Base-by-base conservation (phyloP, 768 basidiomycete genomes). In the Lactarius deliciosus region DNA sequence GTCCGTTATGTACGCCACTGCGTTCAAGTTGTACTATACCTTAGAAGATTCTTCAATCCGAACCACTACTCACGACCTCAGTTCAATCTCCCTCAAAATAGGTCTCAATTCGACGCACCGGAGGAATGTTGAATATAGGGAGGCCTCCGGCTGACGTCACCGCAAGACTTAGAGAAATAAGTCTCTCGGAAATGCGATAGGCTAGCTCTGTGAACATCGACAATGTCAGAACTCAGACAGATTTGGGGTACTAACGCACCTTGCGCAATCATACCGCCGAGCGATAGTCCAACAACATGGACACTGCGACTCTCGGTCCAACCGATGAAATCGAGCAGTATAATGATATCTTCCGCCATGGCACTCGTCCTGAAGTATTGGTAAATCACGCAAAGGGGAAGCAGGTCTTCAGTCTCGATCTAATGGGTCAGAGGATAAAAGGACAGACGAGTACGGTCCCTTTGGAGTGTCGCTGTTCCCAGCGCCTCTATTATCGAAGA, bases 181-280 rank as follows among this genome's bases (percentile, higher is more conserved):
- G 85, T 16, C 90, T 81, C 15, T 88, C 76, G 0, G 90, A 86
- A 38, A 92, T 87, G 30, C 82, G 81, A 54, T 74, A 79, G 0
- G 91, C 85, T 3, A 94, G 79, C 71, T 94, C 92, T 92, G 47
- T 25, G 40, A 9, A 38, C 34, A 18, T 16, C 3, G 11, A 20
- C 9, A 25, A 58, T 10, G 61, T 58, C 10, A 55, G 22, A 50
- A 28, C 58, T 28, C 25, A 30, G 50, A 45, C 43, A 22, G 22
- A 57, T n/a, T 4, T 11, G 5, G 34, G 15, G 28, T 45, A 20
- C 43, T 6, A 28, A 43, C 69, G 15, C 65, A 88, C 89, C 88
- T 77, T 91, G 89, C 0, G 90, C 85, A 59, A 92, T 91, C 92
- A 93, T 94, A 6, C 92, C 92, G 2, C 92, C 92, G 7, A 94